phyloP scores from a whole-genome alignment of 2,329 filamentous ascomycete genomes.

The Didymosphaeria variabile region DNA sequence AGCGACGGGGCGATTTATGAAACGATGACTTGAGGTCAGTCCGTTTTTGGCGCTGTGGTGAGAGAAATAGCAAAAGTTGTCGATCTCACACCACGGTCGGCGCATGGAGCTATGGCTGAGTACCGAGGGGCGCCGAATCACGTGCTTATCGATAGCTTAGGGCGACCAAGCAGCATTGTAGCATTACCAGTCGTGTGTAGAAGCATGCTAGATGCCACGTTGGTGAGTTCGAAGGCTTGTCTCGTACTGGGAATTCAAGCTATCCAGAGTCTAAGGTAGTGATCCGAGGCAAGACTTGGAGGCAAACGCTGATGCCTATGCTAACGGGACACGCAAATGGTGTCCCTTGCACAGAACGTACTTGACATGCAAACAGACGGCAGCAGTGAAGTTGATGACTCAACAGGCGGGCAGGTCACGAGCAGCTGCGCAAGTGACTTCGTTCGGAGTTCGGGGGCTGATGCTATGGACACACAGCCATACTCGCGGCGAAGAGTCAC shows the following conservation, averaged over 20 bases:
- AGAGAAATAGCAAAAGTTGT: constrained; percentile 20
- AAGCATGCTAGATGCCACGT: not conserved
- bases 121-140: constrained; percentile 12
- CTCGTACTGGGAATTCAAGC: not conserved
- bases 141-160: constrained; percentile 5
- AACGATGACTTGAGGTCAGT: constrained; percentile 18
- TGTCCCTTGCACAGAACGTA: not conserved
- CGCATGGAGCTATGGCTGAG: constrained; percentile 25
- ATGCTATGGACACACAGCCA: constrained; percentile 37
- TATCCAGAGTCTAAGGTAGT: not conserved
- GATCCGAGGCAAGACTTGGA: not conserved
- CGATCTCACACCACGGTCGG: constrained; percentile 45
- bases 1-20: not conserved
- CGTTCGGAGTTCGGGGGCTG: constrained; percentile 25
- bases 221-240: not conserved
- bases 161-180: not conserved
- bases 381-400: constrained; percentile 16
- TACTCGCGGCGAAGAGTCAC: constrained; percentile 35
- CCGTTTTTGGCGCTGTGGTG: constrained; percentile 8
- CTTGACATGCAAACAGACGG: not conserved
- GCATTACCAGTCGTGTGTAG: not conserved
- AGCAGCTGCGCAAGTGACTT: constrained; percentile 42
- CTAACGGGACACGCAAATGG: not conserved
- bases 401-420: constrained; percentile 33
- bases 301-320: constrained; percentile 10